Evolutionary conservation across 345 rosid genomes (phyloP).

Genomic region (Lepidium sativum): DNA sequence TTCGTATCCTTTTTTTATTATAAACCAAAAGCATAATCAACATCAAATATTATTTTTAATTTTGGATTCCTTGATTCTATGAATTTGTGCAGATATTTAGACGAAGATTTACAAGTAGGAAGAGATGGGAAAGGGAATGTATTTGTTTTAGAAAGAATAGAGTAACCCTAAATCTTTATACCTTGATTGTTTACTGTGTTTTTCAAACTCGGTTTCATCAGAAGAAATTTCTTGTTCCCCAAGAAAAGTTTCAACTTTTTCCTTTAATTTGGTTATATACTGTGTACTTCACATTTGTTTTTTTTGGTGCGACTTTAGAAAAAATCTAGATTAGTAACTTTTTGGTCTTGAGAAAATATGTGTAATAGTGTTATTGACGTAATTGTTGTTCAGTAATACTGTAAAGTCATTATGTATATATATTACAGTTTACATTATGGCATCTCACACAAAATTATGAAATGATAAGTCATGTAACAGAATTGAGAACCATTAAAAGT

Average conservation of each 20-base stretch:
- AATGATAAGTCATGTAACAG: too few relatives aligned
- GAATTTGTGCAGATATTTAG: slow-evolving; percentile 51
- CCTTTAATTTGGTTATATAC: not conserved
- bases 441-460: not conserved
- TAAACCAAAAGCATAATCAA: not conserved
- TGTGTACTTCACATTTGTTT: not conserved
- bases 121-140: slow-evolving; percentile 77
- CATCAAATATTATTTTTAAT: too few relatives aligned
- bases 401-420: not conserved
- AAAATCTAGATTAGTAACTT: not conserved
- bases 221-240: slow-evolving; percentile 4
- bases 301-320: not conserved
- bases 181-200: not conserved
- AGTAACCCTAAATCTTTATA: slow-evolving; percentile 18
- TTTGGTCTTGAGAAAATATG: not conserved
- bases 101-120: slow-evolving; percentile 62
- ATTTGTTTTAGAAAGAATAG: slow-evolving; percentile 60
- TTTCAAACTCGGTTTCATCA: slow-evolving; percentile 4
- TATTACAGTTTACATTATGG: not conserved
- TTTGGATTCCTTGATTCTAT: slow-evolving; percentile 30
- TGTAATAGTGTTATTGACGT: not conserved
- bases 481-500: not conserved
- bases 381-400: not conserved
- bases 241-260: not conserved
- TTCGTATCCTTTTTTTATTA: slow-evolving; percentile 52